These are phyloP conservation scores for Linanthus parryae DNA, from an alignment of 148 eudicot species.

Conservation along the genomic window DNA sequence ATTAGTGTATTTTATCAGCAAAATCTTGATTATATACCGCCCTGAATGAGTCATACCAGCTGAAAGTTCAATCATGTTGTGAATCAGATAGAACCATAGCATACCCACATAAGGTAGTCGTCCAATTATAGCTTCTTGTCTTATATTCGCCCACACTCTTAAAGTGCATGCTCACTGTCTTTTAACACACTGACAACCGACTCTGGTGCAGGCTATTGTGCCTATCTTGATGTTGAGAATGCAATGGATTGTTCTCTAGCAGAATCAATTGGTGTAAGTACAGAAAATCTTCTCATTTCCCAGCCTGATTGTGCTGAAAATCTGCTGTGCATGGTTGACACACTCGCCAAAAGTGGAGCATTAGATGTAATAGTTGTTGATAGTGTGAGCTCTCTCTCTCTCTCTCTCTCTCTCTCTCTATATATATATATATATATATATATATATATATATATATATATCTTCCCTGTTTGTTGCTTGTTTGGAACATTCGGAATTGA, in stretches of 20 bases:
- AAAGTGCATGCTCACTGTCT: no score
- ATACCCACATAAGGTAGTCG: no score
- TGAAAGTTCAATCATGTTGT: no score
- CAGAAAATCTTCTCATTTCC: conserved; percentile 71
- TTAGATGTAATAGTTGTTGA: conserved; percentile 90
- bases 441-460: no score
- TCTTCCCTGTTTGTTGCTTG: background rate
- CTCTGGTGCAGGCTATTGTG: conserved; percentile 95
- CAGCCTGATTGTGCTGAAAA: conserved; percentile 95
- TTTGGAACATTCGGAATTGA: background rate
- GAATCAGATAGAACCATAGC: no score
- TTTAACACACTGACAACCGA: no score
- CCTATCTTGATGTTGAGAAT: conserved; percentile 92
- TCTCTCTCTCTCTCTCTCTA: background rate
- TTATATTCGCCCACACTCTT: no score
- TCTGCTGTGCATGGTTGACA: conserved; percentile 82
- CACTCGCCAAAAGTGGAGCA: conserved; percentile 83
- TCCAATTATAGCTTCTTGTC: no score
- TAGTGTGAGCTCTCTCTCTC: conserved; percentile 53
- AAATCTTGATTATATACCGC: no score
- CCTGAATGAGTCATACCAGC: no score
- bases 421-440: no score
- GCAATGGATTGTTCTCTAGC: conserved; percentile 78
- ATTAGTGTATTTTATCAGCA: no score
- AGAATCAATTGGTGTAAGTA: conserved; percentile 76